Base-by-base conservation (phyloP, 2,329 filamentous ascomycete species). In the Phoma herbarum region DNA sequence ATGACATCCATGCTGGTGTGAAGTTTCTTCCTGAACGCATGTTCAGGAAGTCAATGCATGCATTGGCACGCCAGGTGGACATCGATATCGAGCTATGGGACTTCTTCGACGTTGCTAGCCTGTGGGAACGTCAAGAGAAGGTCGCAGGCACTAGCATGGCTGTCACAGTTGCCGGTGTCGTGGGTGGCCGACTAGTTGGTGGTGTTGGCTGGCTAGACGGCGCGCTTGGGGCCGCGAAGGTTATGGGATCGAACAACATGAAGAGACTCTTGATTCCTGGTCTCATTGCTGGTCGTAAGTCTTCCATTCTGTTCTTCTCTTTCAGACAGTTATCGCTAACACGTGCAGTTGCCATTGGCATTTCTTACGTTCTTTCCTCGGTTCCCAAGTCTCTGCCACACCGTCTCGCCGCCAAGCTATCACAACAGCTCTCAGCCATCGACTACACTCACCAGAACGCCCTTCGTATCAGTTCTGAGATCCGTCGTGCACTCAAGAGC, bases 401-500 rank as follows among this genome's bases (percentile, higher is more conserved):
- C 52, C 92, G 93, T 11, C 86, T 99, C 6, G 90, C 90, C 41
- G 85, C 85, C 71, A 98, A 98, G 80, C 90, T 99, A 58, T 89
- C 92, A 2, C 82, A 86, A 29, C 91, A 93, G 70, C 88, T 99
- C 35, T 81, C 86, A 8, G 85, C 90, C 18, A 88, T 97, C 72
- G 95, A 99, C 80, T 99, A 98, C 74, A 91, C 95, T 1, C 95
- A 99, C 77, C 80, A 86, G 65, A 99, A 99, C 80, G 88, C 93
- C 43, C 83, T 85, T 18, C 91, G 95, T 52, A 96, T 99, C 71
- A 89, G 91, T 22, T 85, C 87, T 25, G 90, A 96, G 53, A 92
- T 97, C 41, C 91, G 94, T 66, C 92, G 93, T 74, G 92, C 97
- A 9, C 86, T 99, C 37, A 91, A 92, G 59, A 88, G 91, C 69